Evolutionary conservation across 2,329 filamentous ascomycete species (phyloP).

Genomic region (Thermomyces lanuginosus): DNA sequence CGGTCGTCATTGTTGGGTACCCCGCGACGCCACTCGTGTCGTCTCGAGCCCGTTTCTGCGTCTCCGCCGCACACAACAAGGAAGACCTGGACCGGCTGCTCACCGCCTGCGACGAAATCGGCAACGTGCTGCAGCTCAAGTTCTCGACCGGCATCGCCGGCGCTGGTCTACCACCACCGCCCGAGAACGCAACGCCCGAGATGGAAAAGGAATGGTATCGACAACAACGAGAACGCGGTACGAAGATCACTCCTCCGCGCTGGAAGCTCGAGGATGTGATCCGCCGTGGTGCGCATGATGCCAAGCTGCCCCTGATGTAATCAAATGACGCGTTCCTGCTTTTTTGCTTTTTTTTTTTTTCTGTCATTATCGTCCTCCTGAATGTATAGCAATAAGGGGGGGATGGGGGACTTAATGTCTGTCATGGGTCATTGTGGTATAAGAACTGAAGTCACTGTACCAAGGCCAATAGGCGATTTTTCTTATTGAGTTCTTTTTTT

Average conservation of each 20-base stretch:
- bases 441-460: too few relatives aligned
- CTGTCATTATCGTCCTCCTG: too few relatives aligned
- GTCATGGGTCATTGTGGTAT: too few relatives aligned
- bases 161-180: constrained; percentile 60
- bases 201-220: constrained; percentile 52
- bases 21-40: constrained; percentile 90
- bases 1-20: constrained; percentile 92
- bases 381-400: too few relatives aligned
- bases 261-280: constrained; percentile 67
- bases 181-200: constrained; percentile 53
- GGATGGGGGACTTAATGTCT: too few relatives aligned
- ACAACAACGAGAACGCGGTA: constrained; percentile 24
- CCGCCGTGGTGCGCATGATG: constrained; percentile 55
- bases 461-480: too few relatives aligned
- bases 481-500: too few relatives aligned
- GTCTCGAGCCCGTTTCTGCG: constrained; percentile 86
- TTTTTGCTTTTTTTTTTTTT: too few relatives aligned
- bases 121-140: constrained; percentile 83
- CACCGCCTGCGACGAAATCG: constrained; percentile 78
- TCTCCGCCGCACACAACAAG: constrained; percentile 93
- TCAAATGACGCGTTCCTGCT: too few relatives aligned
- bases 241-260: constrained; percentile 49
- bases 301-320: constrained; percentile 55
- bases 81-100: constrained; percentile 87
- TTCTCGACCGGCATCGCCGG: constrained; percentile 93